Percentiles rank a stretch among this genome's conserved stretches.
phyloP scores from a whole-genome alignment of 371 early-diverging fungal genomes.

The Mucor irregularis region DNA sequence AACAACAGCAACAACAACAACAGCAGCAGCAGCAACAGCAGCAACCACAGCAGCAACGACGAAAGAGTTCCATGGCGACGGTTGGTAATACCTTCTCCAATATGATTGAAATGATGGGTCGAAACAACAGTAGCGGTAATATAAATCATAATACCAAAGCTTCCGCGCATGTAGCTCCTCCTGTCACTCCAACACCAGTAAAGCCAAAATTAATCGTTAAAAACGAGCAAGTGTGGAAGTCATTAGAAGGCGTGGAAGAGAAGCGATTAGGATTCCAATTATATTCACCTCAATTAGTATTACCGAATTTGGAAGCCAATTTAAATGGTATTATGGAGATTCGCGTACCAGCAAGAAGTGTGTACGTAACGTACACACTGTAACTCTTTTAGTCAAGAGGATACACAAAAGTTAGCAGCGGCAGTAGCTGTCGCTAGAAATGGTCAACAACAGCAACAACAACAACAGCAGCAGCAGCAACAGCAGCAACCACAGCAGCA shows the following conservation, averaged over 20 bases:
- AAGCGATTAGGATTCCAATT: conserved; percentile 47
- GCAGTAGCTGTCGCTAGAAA: conserved; percentile 14
- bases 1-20: conserved; percentile 4
- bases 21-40: too few relatives aligned
- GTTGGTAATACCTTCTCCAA: conserved; percentile 15
- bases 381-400: conserved; percentile 24
- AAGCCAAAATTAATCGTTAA: conserved; percentile 49
- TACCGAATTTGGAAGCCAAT: conserved; percentile 52
- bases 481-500: neutral
- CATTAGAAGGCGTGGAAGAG: conserved; percentile 42
- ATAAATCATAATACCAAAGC: too few relatives aligned
- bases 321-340: conserved; percentile 61
- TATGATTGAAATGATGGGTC: conserved; percentile 11
- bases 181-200: too few relatives aligned
- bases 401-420: conserved; percentile 28
- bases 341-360: conserved; percentile 53
- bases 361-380: too few relatives aligned
- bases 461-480: too few relatives aligned
- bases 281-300: conserved; percentile 47
- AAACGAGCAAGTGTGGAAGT: conserved; percentile 51
- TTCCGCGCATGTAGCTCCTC: too few relatives aligned
- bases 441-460: conserved; percentile 2
- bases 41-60: conserved; percentile 2
- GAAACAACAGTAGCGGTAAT: too few relatives aligned
- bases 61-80: conserved; percentile 19